phyloP scores from a whole-genome alignment of 441 rosid genomes.

The Jatropha podagrica region DNA sequence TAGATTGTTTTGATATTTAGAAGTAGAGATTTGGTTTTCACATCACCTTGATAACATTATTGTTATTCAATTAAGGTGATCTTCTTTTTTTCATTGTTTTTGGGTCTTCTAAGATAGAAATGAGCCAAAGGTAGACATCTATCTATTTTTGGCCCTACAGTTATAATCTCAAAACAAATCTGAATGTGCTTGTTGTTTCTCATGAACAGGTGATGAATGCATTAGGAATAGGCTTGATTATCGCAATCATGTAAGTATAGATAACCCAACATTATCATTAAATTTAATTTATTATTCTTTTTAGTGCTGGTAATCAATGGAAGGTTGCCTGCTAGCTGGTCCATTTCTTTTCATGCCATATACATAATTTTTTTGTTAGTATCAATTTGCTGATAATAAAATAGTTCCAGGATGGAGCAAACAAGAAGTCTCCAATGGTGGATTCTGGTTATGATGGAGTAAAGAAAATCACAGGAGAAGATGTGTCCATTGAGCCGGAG shows the following conservation, averaged over 20 bases:
- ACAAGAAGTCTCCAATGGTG: constrained; percentile 10
- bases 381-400: background rate
- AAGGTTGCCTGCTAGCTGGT: background rate
- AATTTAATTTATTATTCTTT: background rate
- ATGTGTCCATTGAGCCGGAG: constrained; percentile 31
- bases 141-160: background rate
- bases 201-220: constrained; percentile 41
- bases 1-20: background rate
- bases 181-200: constrained; percentile 2
- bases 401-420: constrained; percentile 33
- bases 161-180: background rate
- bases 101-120: constrained; percentile 4
- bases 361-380: background rate
- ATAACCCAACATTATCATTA: constrained; percentile 3
- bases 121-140: background rate
- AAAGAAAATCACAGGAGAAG: constrained; percentile 34
- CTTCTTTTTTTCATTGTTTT: background rate
- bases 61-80: background rate
- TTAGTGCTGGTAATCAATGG: background rate
- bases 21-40: background rate
- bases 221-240: constrained; percentile 38
- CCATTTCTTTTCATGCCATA: background rate
- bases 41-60: background rate
- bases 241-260: constrained; percentile 37
- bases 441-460: constrained; percentile 22